Conservation (phyloP, 306 rosid species). For the Malus asiatica region DNA sequence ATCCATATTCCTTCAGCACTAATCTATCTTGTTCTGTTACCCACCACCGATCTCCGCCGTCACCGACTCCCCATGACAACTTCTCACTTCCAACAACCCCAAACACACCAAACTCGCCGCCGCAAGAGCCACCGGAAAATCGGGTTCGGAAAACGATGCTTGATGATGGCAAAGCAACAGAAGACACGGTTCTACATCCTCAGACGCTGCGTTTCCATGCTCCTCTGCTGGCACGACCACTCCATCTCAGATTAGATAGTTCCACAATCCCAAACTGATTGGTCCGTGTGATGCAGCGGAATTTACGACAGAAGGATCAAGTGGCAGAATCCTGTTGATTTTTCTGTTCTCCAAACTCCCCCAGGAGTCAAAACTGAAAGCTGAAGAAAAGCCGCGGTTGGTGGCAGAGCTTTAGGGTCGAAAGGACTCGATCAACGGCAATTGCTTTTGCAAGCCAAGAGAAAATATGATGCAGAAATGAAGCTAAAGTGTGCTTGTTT, state of each 20-base stretch:
- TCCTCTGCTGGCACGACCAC: constrained; percentile 55
- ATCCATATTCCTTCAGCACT: neutral
- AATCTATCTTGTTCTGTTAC: neutral
- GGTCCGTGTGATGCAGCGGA: neutral
- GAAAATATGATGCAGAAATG: no score
- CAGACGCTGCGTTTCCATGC: constrained; percentile 54
- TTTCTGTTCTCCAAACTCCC: neutral
- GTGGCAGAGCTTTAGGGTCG: neutral
- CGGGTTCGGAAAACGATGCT: constrained; percentile 36
- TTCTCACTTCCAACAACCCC: neutral
- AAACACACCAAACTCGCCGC: neutral
- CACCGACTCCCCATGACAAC: neutral
- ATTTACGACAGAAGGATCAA: neutral
- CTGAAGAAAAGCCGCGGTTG: neutral
- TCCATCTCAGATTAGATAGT: constrained; percentile 12
- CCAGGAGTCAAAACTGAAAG: neutral
- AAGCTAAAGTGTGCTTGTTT: neutral
- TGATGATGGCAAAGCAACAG: constrained; percentile 44
- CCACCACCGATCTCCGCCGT: constrained; percentile 1
- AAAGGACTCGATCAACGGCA: neutral
- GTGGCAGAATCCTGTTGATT: neutral
- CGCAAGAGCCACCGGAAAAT: constrained; percentile 17
- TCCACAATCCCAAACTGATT: neutral
- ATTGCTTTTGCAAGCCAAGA: neutral
- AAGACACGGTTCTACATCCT: constrained; percentile 51